A percentile compares a stretch with the other conserved stretches of the same genome.
phyloP scores from a whole-genome alignment of 805 yeast species.

The Metschnikowia lochheadii region DNA sequence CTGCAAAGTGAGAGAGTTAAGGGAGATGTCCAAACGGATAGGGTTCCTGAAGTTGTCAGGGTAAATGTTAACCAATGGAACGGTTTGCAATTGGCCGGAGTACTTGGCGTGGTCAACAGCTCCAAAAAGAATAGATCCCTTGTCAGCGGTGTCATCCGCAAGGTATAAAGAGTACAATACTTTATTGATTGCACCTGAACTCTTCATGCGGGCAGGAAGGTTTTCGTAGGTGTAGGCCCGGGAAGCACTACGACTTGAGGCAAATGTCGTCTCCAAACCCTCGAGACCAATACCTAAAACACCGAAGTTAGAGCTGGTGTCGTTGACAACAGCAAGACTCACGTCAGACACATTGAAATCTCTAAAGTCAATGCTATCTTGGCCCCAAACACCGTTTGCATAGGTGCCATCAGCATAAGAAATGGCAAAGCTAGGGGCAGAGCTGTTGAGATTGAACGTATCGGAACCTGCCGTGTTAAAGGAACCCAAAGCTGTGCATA shows the following conservation, averaged over 20 bases:
- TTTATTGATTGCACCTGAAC: constrained; percentile 52
- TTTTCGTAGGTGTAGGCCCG: constrained; percentile 49
- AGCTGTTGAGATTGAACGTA: constrained; percentile 36
- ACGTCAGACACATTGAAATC: constrained; percentile 45
- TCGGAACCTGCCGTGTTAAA: constrained; percentile 40
- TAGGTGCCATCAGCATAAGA: constrained; percentile 46
- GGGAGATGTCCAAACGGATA: constrained; percentile 46
- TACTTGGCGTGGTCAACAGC: constrained; percentile 43
- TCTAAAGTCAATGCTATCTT: constrained; percentile 54
- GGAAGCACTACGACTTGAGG: constrained; percentile 7
- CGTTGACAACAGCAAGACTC: constrained; percentile 72
- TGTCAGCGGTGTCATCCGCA: constrained; percentile 30
- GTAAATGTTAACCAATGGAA: constrained; percentile 41
- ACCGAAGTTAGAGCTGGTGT: constrained; percentile 60
- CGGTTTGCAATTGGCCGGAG: constrained; percentile 25
- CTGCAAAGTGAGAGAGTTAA: constrained; percentile 33
- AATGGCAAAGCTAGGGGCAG: constrained; percentile 41
- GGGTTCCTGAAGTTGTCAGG: constrained; percentile 22
- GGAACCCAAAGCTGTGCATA: constrained; percentile 47
- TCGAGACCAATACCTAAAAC: constrained; percentile 72
- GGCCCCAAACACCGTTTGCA: constrained; percentile 55
- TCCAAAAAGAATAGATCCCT: constrained; percentile 39
- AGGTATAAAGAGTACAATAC: constrained; percentile 62
- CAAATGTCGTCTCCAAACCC: constrained; percentile 60
- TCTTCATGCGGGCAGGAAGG: constrained; percentile 58